Conservation (phyloP, 345 rosid species). For the Populus tremula region DNA sequence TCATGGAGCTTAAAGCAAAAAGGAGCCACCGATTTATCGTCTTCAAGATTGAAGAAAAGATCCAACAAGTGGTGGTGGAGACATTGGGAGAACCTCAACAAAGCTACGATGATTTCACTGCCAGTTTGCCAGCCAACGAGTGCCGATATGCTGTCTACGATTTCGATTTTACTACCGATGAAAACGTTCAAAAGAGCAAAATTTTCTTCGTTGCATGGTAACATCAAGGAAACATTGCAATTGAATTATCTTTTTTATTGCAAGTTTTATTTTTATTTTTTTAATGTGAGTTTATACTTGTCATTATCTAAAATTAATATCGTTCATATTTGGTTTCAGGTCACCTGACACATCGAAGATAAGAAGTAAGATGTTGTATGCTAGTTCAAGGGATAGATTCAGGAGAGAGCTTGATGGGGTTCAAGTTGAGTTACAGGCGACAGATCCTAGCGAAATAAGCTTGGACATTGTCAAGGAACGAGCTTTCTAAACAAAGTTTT, state of each 20-base stretch:
- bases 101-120: conserved; percentile 17
- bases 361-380: conserved; percentile 32
- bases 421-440: conserved; percentile 30
- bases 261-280: background rate
- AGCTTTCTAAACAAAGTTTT: conserved; percentile 1
- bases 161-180: conserved; percentile 28
- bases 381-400: conserved; percentile 32
- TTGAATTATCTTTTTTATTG: background rate
- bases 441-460: conserved; percentile 28
- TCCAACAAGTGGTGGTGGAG: conserved; percentile 23
- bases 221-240: background rate
- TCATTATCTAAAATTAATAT: background rate
- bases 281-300: background rate
- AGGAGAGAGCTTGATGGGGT: conserved; percentile 32
- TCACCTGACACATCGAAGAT: conserved; percentile 20
- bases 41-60: conserved; percentile 25
- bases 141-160: conserved; percentile 33
- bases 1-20: conserved; percentile 26
- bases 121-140: conserved; percentile 25
- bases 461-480: conserved; percentile 22
- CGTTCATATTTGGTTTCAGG: background rate
- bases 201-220: conserved; percentile 31
- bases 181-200: conserved; percentile 29
- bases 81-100: conserved; percentile 12
- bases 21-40: conserved; percentile 28